These are phyloP conservation scores for Rhodotorula sp. DNA, from an alignment of 1,284 basidiomycete genomes.

Conservation along the genomic window DNA sequence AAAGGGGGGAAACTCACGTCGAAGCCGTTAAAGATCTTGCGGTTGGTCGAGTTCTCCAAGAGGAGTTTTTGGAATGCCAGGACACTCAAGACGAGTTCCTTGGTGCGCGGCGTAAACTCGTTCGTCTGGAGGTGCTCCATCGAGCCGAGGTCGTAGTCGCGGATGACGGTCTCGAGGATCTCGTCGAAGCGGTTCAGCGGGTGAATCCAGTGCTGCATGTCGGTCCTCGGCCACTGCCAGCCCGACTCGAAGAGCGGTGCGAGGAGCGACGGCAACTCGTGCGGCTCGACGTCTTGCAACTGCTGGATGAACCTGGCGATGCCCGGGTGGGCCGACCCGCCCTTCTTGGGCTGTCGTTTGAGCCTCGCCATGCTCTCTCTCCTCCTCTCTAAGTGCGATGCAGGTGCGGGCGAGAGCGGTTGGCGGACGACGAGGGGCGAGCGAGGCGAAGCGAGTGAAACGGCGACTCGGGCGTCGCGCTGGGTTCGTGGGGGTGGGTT, in stretches of 20 bases:
- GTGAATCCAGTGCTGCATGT: slow-evolving; percentile 94
- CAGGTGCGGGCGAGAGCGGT: not conserved
- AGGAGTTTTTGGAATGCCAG: slow-evolving; percentile 84
- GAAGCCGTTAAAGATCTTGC: slow-evolving; percentile 95
- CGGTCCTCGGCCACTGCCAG: slow-evolving; percentile 96
- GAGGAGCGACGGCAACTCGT: slow-evolving; percentile 37
- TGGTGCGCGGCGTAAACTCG: slow-evolving; percentile 73
- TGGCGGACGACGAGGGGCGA: not conserved
- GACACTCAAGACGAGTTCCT: slow-evolving; percentile 75
- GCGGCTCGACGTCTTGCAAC: slow-evolving; percentile 17
- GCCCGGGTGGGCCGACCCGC: slow-evolving; percentile 29
- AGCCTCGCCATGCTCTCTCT: slow-evolving; percentile 24
- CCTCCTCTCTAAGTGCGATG: not conserved
- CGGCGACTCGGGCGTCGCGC: not conserved
- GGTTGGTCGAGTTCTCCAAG: slow-evolving; percentile 95
- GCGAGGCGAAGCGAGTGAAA: not conserved
- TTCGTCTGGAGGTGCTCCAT: slow-evolving; percentile 67
- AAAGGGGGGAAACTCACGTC: slow-evolving; percentile 65
- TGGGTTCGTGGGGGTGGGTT: not conserved
- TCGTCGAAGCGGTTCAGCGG: slow-evolving; percentile 93
- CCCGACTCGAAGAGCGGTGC: slow-evolving; percentile 25
- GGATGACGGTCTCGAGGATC: slow-evolving; percentile 77
- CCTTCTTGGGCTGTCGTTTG: slow-evolving; percentile 38
- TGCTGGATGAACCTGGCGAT: slow-evolving; percentile 38
- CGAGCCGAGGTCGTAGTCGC: slow-evolving; percentile 68